Conservation (phyloP, 345 rosid genomes). For the Salix viminalis region DNA sequence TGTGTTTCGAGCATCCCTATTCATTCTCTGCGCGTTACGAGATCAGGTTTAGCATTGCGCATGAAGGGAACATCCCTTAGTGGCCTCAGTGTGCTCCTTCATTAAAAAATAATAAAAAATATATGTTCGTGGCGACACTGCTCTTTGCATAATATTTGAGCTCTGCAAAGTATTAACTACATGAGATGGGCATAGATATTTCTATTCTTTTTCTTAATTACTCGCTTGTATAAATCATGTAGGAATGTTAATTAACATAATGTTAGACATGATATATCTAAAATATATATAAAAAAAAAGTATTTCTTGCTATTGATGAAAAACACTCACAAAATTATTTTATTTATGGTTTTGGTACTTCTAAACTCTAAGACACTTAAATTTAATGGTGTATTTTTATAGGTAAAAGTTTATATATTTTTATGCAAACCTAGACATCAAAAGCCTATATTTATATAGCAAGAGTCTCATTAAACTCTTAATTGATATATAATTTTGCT, state of each 20-base stretch:
- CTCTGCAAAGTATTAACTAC: neutral
- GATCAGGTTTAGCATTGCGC: neutral
- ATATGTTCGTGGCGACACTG: neutral
- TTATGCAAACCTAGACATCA: too few relatives aligned
- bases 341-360: too few relatives aligned
- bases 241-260: neutral
- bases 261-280: too few relatives aligned
- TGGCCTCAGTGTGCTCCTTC: conserved; percentile 16
- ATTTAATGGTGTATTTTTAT: too few relatives aligned
- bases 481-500: too few relatives aligned
- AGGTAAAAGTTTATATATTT: too few relatives aligned
- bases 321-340: too few relatives aligned
- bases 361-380: too few relatives aligned
- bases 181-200: neutral
- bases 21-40: conserved; percentile 24
- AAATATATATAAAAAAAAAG: too few relatives aligned
- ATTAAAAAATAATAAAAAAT: neutral
- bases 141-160: neutral
- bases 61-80: conserved; percentile 20
- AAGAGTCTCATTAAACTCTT: too few relatives aligned
- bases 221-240: neutral
- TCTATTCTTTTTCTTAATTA: neutral
- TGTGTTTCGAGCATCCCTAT: conserved; percentile 21
- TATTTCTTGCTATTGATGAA: too few relatives aligned
- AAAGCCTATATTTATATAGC: too few relatives aligned